Conservation (phyloP, 306 rosid species). For the Senna tora region DNA sequence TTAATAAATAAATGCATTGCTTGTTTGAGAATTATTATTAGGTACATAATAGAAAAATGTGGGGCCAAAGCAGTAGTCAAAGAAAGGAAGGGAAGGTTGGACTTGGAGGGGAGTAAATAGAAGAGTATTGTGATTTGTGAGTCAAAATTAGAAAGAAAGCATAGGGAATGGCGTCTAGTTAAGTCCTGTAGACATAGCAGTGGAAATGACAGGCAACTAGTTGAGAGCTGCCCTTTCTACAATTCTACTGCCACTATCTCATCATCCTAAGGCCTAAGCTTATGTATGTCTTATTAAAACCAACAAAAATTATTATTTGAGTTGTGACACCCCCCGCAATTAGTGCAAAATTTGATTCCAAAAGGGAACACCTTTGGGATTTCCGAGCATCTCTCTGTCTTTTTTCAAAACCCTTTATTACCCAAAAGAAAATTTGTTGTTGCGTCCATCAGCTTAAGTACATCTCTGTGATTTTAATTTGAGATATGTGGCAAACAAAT, state of each 20-base stretch:
- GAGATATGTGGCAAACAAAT: slow-evolving; percentile 34
- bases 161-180: slow-evolving; percentile 35
- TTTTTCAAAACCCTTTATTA: too few species aligned
- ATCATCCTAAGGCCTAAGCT: not conserved
- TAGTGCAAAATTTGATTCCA: not conserved
- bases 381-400: not conserved
- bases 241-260: not conserved
- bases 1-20: not conserved
- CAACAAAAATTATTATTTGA: too few species aligned
- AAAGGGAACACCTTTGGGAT: too few species aligned
- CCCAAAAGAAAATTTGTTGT: too few species aligned
- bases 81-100: slow-evolving; percentile 26
- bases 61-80: slow-evolving; percentile 36
- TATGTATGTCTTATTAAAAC: not conserved
- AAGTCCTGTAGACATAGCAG: slow-evolving; percentile 20
- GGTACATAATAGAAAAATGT: not conserved
- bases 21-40: not conserved
- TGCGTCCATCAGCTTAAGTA: too few species aligned
- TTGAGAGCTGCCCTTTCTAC: not conserved
- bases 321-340: not conserved
- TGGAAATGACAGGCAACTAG: not conserved
- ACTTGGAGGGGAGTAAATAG: too few species aligned
- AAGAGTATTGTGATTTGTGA: too few species aligned
- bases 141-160: not conserved
- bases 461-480: not conserved